These are phyloP conservation scores for Capsicum chinense DNA, from an alignment of 257 asterid species.

Conservation along the genomic window DNA sequence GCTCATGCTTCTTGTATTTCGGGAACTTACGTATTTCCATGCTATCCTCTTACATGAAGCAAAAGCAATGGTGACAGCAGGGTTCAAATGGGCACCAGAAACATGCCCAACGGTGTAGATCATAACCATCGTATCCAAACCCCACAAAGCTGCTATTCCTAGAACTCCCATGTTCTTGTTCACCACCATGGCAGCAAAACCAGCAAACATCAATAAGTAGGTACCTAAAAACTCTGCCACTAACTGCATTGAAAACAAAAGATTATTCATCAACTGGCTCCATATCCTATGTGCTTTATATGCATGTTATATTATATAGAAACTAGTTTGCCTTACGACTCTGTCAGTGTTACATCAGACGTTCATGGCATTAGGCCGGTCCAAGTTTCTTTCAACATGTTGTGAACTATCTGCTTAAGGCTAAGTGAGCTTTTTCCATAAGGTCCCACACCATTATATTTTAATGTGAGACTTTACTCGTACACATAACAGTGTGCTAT, in stretches of 20 bases:
- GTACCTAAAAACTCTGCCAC: slow-evolving; percentile 32
- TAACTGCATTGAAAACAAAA: slow-evolving; percentile 11
- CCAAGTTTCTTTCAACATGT: neutral
- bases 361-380: neutral
- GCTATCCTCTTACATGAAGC: slow-evolving; percentile 22
- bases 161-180: neutral
- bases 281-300: neutral
- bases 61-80: slow-evolving; percentile 32
- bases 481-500: neutral
- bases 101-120: slow-evolving; percentile 27
- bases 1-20: neutral
- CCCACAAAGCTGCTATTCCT: slow-evolving; percentile 28
- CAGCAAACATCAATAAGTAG: slow-evolving; percentile 30
- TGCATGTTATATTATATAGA: neutral
- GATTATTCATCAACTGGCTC: neutral
- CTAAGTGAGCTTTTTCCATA: neutral
- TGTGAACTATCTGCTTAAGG: neutral
- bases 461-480: neutral
- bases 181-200: slow-evolving; percentile 29
- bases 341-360: neutral
- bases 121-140: slow-evolving; percentile 25
- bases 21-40: slow-evolving; percentile 22
- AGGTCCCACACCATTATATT: neutral
- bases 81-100: slow-evolving; percentile 34
- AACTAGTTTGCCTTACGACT: neutral